Conservation (phyloP, 2,329 filamentous ascomycete genomes). For the Apiospora arundinis region DNA sequence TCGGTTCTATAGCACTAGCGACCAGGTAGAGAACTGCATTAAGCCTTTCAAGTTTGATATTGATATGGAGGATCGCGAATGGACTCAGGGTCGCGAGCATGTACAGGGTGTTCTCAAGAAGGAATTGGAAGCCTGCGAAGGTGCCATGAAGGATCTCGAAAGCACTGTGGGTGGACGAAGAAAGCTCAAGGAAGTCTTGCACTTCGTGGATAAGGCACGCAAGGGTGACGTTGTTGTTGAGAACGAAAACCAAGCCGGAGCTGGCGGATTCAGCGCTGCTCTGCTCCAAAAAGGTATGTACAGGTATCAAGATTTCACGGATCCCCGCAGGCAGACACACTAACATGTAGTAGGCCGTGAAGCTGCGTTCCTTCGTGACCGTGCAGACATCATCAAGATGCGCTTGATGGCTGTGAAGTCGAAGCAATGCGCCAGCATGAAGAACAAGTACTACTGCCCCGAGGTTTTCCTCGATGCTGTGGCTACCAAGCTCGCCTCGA, state of each 20-base stretch:
- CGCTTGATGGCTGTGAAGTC: conserved; percentile 86
- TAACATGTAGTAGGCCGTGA: conserved; percentile 72
- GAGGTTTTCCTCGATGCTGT: conserved; percentile 98
- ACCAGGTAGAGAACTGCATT: conserved; percentile 98
- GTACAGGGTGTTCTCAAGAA: conserved; percentile 81
- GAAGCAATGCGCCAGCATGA: conserved; percentile 81
- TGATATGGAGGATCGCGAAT: conserved; percentile 90
- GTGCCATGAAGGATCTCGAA: conserved; percentile 78
- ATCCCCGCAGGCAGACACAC: conserved; percentile 25
- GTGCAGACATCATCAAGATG: conserved; percentile 89
- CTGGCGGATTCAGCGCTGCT: conserved; percentile 90
- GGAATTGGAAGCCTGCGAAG: conserved; percentile 84
- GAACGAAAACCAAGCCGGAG: conserved; percentile 81
- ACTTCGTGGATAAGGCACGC: conserved; percentile 87
- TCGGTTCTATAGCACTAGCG: conserved; percentile 93
- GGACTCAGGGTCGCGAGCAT: conserved; percentile 84
- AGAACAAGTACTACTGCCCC: conserved; percentile 96
- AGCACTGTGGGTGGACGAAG: conserved; percentile 78
- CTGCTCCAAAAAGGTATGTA: conserved; percentile 79
- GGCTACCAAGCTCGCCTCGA: conserved; percentile 91
- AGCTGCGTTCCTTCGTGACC: conserved; percentile 91
- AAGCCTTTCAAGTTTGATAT: conserved; percentile 99
- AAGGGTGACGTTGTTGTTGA: conserved; percentile 86
- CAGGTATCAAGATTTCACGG: background rate
- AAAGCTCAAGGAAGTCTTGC: conserved; percentile 88